phyloP scores from a whole-genome alignment of 768 basidiomycete species.

The Leccinum arenicola region DNA sequence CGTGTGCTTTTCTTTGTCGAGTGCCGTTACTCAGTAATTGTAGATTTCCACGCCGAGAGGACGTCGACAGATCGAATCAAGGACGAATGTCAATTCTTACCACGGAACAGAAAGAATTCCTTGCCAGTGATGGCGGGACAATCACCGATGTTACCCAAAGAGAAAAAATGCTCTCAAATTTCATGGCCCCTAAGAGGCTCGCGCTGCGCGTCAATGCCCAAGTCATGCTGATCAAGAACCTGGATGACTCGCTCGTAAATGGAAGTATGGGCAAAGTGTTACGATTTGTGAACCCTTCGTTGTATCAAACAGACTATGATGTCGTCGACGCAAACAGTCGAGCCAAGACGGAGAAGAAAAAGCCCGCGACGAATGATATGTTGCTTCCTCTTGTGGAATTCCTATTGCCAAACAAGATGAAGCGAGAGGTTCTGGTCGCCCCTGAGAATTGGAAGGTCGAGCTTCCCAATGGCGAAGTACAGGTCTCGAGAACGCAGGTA shows the following conservation, averaged over 20 bases:
- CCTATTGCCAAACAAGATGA: constrained; percentile 53
- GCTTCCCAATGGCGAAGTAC: constrained; percentile 81
- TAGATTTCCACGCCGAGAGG: constrained; percentile 89
- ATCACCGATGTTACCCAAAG: constrained; percentile 53
- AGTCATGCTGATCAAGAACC: constrained; percentile 95
- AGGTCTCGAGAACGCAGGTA: constrained; percentile 79
- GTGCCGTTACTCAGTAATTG: not conserved
- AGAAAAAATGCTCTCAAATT: constrained; percentile 80
- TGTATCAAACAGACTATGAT: constrained; percentile 43
- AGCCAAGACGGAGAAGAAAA: constrained; percentile 34
- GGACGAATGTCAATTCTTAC: constrained; percentile 60
- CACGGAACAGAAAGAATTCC: constrained; percentile 51
- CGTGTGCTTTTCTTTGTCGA: constrained; percentile 21
- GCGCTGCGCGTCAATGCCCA: constrained; percentile 77
- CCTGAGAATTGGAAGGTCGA: constrained; percentile 86
- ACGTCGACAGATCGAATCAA: constrained; percentile 84
- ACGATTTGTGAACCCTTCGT: constrained; percentile 60
- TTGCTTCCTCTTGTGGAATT: constrained; percentile 80
- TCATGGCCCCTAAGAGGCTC: constrained; percentile 82
- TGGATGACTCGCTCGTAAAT: constrained; percentile 88
- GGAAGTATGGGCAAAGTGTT: constrained; percentile 88
- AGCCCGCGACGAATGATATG: constrained; percentile 30
- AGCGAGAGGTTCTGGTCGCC: constrained; percentile 53
- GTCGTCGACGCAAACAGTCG: constrained; percentile 34
- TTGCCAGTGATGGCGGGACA: constrained; percentile 61